Base-by-base conservation (phyloP, 176 grass and related monocot species). In the Bromus sterilis region DNA sequence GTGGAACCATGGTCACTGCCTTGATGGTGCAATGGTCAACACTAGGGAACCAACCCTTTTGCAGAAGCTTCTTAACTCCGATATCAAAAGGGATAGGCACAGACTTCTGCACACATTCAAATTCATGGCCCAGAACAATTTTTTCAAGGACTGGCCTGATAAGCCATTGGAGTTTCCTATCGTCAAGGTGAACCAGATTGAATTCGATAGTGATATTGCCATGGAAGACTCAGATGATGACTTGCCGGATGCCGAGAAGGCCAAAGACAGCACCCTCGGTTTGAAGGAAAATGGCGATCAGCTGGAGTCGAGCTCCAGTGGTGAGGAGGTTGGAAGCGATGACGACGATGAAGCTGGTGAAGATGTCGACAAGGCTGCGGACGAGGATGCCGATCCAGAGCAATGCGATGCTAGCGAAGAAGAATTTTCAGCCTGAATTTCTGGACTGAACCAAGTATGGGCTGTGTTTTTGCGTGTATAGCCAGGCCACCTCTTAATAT, bases 1-100 rank as follows among this genome's bases (percentile, higher is more conserved):
- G 20, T 23, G 20, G 57, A 91, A 85, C 36, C 62, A 65, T 49
- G 60, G 66, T 44, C 16, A 4, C 71, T 6, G 9, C 29, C n/a
- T 28, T 80, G 53, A 68, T 66, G 62, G n/a, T 55, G 21, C 66
- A 40, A 56, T 62, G 56, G 20, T 43, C 31, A 65, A 88, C 30
- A 90, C 71, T 20, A 83, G 87, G 85, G 93, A 95, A 58, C 91
- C 90, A 76, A 90, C 86, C 56, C 91, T 99, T 36, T 66, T 99
- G 41, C 85, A 89, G 84, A 99, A 99, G 85, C 96, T 99, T 87
- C 84, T 93, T 41, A 91, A 44, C 14, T 13, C 90, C 1, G 89
- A 98, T 63, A 88, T 98, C 48, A 98, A 86, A 79, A 89, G 92
- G 82, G 96, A 98, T 72, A 98, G 86, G n/a, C 75, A 71, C 40